Percentiles rank a stretch among this genome's conserved stretches.
Conservation (phyloP, 805 yeast species). For the Yamadazyma sp. region DNA sequence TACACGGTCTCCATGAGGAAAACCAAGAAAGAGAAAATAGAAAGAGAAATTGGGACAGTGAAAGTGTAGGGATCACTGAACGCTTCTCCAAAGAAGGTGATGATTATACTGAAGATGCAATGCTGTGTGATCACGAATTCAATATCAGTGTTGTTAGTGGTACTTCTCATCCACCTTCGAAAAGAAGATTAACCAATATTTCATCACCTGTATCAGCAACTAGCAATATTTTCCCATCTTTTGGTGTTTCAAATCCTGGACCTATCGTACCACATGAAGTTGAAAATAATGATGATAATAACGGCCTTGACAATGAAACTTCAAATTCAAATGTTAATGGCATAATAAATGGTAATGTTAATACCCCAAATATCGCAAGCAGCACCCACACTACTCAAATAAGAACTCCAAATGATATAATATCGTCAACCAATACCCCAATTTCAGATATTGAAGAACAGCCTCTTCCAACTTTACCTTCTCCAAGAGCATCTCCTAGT, state of each 20-base stretch:
- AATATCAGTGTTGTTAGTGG: constrained; percentile 15
- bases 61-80: constrained; percentile 14
- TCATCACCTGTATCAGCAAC: constrained; percentile 12
- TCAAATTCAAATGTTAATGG: neutral
- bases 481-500: constrained; percentile 45
- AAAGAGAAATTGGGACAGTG: constrained; percentile 20
- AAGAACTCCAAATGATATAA: constrained; percentile 7
- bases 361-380: neutral
- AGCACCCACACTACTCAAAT: neutral
- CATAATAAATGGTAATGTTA: neutral
- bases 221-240: neutral
- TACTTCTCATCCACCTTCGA: constrained; percentile 34
- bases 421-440: constrained; percentile 26
- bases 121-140: constrained; percentile 32
- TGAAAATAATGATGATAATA: too few species aligned
- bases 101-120: constrained; percentile 33
- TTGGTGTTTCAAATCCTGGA: too few species aligned
- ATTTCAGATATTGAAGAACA: constrained; percentile 36
- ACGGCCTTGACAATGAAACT: neutral
- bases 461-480: constrained; percentile 58
- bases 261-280: too few species aligned
- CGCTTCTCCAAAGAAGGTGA: constrained; percentile 8
- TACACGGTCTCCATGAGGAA: too few species aligned
- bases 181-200: constrained; percentile 26
- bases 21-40: constrained; percentile 28